Base-by-base conservation (phyloP, 495 filamentous ascomycete genomes). In the Lasiosphaeria ovina region DNA sequence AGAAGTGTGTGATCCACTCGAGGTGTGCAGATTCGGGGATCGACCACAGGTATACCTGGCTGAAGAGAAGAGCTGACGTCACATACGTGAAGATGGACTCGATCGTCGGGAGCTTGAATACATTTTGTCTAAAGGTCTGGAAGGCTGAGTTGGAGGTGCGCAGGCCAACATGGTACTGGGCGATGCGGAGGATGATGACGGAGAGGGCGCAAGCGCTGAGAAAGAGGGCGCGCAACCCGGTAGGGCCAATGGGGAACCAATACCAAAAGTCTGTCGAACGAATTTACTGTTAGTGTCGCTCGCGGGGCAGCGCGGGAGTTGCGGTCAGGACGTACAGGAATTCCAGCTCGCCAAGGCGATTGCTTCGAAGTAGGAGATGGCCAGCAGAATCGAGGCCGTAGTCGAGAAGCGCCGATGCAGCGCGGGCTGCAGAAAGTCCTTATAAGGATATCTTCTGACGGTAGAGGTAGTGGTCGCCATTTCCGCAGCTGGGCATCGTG, bases 361-460 rank as follows among this genome's bases (percentile, higher is more conserved):
- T 54, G 90, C 80, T 62, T 89, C 82, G n/a, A 83, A 32, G 72
- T 96, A 98, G 74, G 89, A 90, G 60, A 90, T 75, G 14, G 79
- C 72, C 12, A 93, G 68, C 7, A 89, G 72, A 44, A 90, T 70
- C 38, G 82, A 72, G 50, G 87, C 88, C 35, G 91, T 90, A 56
- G 83, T 82, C 45, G 87, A 86, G 78, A 97, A 98, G 59, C 92
- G 82, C 64, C 90, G 82, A 72, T 98, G 94, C 55, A 98, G 76
- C 45, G 89, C 83, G 38, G 94, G 93, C 44, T 93, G 96, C 59
- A 98, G 76, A 73, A 95, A 92, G 68, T 96, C 89, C 77, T 93
- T 86, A 70, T 97, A 97, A 45, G 76, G 74, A 58, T 68, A 67
- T 62, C 71, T 72, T 72, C 79, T 73, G 61, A 74, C 75, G 61